Evolutionary conservation across 78 protist species (phyloP).

Genomic region (Andalucia godoyi): DNA sequence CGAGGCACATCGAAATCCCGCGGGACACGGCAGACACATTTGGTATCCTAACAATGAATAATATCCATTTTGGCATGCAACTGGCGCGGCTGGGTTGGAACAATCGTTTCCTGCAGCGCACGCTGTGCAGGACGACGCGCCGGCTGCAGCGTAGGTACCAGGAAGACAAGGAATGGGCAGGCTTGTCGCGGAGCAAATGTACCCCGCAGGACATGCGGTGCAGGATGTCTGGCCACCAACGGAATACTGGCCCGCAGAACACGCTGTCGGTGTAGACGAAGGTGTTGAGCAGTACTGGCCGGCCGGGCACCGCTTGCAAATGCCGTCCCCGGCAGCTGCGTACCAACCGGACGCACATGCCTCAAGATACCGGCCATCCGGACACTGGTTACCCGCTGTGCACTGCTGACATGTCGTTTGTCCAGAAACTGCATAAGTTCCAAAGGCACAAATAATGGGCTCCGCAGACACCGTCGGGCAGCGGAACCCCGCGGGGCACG

Average conservation of each 20-base stretch:
- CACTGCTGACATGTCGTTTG: not conserved
- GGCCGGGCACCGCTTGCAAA: not conserved
- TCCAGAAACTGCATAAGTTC: not conserved
- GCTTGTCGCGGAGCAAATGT: not conserved
- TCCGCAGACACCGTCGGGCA: not conserved
- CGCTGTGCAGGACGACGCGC: not conserved
- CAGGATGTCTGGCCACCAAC: not conserved
- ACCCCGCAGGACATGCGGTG: not conserved
- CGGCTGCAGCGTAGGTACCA: not conserved
- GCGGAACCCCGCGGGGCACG: not conserved
- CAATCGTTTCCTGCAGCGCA: conserved; percentile 1
- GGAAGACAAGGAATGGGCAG: not conserved
- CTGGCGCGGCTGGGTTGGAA: not conserved
- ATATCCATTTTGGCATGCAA: not conserved
- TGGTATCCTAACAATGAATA: not conserved
- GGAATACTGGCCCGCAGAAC: not conserved
- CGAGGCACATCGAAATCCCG: not conserved
- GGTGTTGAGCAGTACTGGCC: not conserved
- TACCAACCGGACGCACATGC: not conserved
- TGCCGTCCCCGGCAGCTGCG: not conserved
- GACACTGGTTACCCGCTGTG: not conserved
- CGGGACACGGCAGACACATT: conserved; percentile 9
- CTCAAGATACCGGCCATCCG: not conserved
- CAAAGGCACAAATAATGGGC: not conserved
- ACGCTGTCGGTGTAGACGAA: too few relatives aligned